Base-by-base conservation (phyloP, 441 rosid species). In the Populus hybrid region DNA sequence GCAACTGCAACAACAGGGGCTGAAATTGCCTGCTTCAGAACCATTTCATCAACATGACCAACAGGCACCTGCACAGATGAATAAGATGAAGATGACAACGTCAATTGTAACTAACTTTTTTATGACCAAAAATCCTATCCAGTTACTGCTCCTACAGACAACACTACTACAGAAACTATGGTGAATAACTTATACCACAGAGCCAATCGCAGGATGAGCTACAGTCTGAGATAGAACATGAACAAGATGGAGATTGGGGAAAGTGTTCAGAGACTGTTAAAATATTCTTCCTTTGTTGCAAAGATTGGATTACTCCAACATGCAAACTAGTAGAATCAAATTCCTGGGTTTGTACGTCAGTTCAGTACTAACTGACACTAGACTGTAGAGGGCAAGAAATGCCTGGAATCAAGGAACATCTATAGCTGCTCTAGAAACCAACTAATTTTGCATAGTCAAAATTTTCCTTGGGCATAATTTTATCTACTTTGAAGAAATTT, bases 1-100 rank as follows among this genome's bases (percentile, higher is more conserved):
- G 94, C 99, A 81, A 92, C 93, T 24, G 99, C 89, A 76, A 91
- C 83, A 71, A 95, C 95, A 29, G 97, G 94, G 68, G 86, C 88
- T 82, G 85, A 87, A 72, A 90, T 76, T 77, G 97, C 98, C 85
- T 84, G 84, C 88, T 87, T 81, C 64, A 94, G 82, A 71, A 90
- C 82, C 69, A 70, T 79, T 76, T 77, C 81, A 75, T 94, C 97
- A 80, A 95, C 94, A 82, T 85, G 87, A 59, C 86, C 75, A 75
- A 94, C 90, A 45, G 94, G 94, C 74, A 85, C 88, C 99, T 95
- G 87, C 24, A 84, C 16, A 75, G 73, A 70, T 45, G 7, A 71
- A 20, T 53, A 74, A 80, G 78, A 63, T 84, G 59, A 81, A 20
- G 66, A 75, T 9, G 50, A 73, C 53, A 68, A 65, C n/a, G 50